Percentiles rank a stretch among this genome's conserved stretches.
Conservation (phyloP, 257 asterid genomes). For the Nicotiana noctiflora region DNA sequence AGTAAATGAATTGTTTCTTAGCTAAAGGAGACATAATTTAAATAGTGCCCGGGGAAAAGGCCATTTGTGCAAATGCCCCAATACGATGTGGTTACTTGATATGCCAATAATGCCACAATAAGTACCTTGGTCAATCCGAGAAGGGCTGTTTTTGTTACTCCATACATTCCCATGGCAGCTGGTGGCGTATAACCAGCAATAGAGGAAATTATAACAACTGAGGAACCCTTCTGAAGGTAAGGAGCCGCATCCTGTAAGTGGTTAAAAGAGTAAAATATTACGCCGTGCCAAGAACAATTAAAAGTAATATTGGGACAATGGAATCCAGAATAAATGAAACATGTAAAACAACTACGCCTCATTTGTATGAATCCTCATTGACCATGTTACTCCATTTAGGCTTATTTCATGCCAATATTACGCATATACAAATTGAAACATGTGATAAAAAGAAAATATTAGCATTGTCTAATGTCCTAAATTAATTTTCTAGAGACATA, state of each 20-base stretch:
- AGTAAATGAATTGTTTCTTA: too few relatives aligned
- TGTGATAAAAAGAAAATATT: neutral
- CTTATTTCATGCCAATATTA: too few relatives aligned
- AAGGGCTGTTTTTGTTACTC: conserved; percentile 88
- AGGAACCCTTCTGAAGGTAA: conserved; percentile 69
- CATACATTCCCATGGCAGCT: conserved; percentile 69
- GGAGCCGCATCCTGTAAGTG: conserved; percentile 62
- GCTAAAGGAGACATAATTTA: neutral
- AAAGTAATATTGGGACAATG: neutral
- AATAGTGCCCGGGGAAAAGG: neutral
- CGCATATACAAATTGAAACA: neutral
- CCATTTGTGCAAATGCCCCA: neutral
- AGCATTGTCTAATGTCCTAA: neutral
- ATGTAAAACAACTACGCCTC: too few relatives aligned
- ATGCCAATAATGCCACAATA: neutral
- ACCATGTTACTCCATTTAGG: too few relatives aligned
- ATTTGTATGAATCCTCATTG: too few relatives aligned
- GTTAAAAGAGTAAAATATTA: neutral
- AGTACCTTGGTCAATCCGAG: conserved; percentile 90
- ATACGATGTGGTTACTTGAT: neutral
- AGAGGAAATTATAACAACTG: conserved; percentile 63
- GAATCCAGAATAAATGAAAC: neutral
- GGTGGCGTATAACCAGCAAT: conserved; percentile 53
- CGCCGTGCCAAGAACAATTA: neutral
- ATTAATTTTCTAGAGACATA: neutral